Evolutionary conservation across 257 asterid genomes (phyloP).

Genomic region (Scutellaria minor): DNA sequence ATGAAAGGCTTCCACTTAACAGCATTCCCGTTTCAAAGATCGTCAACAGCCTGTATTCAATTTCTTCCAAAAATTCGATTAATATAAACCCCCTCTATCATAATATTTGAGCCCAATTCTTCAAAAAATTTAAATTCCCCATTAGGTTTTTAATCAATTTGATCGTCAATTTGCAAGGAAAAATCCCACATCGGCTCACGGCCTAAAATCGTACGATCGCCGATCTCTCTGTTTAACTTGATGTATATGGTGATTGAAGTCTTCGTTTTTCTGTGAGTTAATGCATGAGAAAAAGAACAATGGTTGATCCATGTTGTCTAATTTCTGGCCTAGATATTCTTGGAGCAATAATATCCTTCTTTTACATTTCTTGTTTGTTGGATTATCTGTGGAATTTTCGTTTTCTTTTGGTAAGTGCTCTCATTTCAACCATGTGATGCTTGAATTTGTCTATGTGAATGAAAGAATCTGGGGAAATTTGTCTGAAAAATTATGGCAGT

Average conservation of each 20-base stretch:
- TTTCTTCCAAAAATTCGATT: not conserved
- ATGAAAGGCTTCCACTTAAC: not conserved
- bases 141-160: not conserved
- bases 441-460: too few species aligned
- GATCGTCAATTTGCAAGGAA: not conserved
- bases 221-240: not conserved
- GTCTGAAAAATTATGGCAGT: too few species aligned
- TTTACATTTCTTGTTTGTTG: not conserved
- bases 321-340: slow-evolving; percentile 5
- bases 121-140: not conserved
- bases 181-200: not conserved
- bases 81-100: not conserved
- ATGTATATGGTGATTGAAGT: not conserved
- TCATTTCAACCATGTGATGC: too few species aligned
- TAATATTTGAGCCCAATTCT: not conserved
- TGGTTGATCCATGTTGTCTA: slow-evolving; percentile 8
- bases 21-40: not conserved
- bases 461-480: too few species aligned
- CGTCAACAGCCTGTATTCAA: not conserved
- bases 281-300: not conserved
- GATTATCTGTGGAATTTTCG: not conserved
- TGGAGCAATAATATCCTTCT: not conserved
- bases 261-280: not conserved
- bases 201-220: slow-evolving; percentile 27
- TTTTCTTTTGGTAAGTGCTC: not conserved